Percentiles rank a stretch among this genome's conserved stretches.
phyloP scores from a whole-genome alignment of 352 stramenopile species.

The Globisporangium iwayamae region DNA sequence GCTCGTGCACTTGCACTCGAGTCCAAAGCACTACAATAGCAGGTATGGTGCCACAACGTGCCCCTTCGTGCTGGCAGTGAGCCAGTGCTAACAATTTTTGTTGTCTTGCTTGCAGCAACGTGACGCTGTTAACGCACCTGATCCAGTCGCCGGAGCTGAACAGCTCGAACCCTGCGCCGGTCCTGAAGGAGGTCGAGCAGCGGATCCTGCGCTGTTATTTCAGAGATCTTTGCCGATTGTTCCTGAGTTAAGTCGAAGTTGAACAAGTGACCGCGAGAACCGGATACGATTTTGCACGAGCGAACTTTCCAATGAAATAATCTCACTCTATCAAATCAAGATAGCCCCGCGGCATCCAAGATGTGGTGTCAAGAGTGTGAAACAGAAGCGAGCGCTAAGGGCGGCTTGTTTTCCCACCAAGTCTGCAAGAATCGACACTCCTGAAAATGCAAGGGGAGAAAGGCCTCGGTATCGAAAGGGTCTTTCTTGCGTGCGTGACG shows the following conservation, averaged over 20 bases:
- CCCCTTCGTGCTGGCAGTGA: background rate
- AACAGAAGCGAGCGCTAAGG: too few relatives aligned
- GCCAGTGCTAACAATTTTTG: too few relatives aligned
- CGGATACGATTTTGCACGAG: background rate
- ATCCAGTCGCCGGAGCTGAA: slow-evolving; percentile 84
- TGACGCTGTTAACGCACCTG: slow-evolving; percentile 75
- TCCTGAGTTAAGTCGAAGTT: slow-evolving; percentile 23
- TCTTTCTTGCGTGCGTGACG: too few relatives aligned
- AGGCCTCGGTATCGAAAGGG: too few relatives aligned
- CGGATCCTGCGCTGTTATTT: slow-evolving; percentile 84
- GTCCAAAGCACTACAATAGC: slow-evolving; percentile 61
- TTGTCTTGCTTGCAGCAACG: slow-evolving; percentile 30
- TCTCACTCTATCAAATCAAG: too few relatives aligned
- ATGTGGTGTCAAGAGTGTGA: too few relatives aligned
- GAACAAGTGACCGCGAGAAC: background rate
- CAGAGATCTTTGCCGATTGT: slow-evolving; percentile 64
- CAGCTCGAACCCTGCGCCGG: slow-evolving; percentile 56
- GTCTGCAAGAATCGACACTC: too few relatives aligned
- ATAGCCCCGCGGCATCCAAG: too few relatives aligned
- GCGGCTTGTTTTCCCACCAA: too few relatives aligned
- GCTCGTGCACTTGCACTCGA: slow-evolving; percentile 75
- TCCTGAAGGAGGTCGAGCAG: slow-evolving; percentile 70
- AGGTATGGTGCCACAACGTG: slow-evolving; percentile 28
- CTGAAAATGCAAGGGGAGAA: too few relatives aligned
- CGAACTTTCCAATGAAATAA: background rate